Conservation (phyloP, 1,139 yeast genomes). For the Scheffersomyces insectosa region DNA sequence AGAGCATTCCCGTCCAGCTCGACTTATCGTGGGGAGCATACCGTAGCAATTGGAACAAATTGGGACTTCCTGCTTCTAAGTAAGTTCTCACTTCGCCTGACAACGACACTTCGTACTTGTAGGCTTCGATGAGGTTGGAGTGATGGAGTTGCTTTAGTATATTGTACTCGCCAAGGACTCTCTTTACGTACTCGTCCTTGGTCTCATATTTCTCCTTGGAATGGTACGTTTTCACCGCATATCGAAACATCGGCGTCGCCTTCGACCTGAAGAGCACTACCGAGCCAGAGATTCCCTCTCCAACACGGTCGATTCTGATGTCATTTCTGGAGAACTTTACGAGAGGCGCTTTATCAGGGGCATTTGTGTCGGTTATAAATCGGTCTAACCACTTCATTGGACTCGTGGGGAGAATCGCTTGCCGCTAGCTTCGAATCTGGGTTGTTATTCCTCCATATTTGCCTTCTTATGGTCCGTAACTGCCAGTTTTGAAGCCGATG, state of each 20-base stretch:
- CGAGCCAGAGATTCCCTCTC: slow-evolving; percentile 43
- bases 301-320: slow-evolving; percentile 16
- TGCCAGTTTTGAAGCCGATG: no score
- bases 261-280: slow-evolving; percentile 35
- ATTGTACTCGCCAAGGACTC: slow-evolving; percentile 41
- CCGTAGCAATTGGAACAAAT: slow-evolving; percentile 19
- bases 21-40: slow-evolving; percentile 7
- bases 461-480: no score
- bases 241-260: slow-evolving; percentile 13
- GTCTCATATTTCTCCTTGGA: slow-evolving; percentile 37
- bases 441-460: no score
- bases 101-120: slow-evolving; percentile 22
- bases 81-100: slow-evolving; percentile 21
- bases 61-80: slow-evolving; percentile 36
- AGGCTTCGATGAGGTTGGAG: slow-evolving; percentile 33
- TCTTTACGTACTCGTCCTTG: slow-evolving; percentile 31
- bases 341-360: no score
- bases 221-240: slow-evolving; percentile 45
- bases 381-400: no score
- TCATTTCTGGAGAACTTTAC: slow-evolving; percentile 12
- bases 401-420: no score
- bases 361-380: no score
- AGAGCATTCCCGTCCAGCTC: slow-evolving; percentile 18
- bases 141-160: slow-evolving; percentile 31
- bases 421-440: no score